These are phyloP conservation scores for Hypoxylon fragiforme DNA, from an alignment of 495 filamentous ascomycete genomes.

Conservation along the genomic window DNA sequence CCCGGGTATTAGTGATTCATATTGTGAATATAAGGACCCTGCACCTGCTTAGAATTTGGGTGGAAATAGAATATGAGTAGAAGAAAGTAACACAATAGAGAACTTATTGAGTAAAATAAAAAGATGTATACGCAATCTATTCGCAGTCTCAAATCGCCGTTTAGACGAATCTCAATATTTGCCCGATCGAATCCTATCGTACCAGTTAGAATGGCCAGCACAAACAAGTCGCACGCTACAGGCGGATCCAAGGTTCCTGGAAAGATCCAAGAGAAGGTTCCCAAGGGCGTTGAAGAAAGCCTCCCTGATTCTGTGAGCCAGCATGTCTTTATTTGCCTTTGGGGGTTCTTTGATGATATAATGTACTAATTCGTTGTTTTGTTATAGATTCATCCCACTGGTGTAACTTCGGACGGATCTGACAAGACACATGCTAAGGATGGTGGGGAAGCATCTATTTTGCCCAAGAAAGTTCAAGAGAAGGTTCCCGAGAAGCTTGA, in stretches of 20 bases:
- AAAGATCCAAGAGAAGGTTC: conserved; percentile 15
- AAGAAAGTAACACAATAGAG: not conserved
- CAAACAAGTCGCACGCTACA: conserved; percentile 22
- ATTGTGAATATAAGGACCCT: not conserved
- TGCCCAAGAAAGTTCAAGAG: conserved; percentile 28
- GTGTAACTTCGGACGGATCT: conserved; percentile 1
- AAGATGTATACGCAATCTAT: conserved; percentile 17
- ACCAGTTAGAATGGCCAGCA: conserved; percentile 12
- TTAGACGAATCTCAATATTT: not conserved
- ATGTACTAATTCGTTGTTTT: not conserved
- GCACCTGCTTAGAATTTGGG: not conserved
- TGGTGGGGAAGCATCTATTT: conserved; percentile 15
- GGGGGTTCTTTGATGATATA: not conserved
- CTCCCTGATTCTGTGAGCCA: conserved; percentile 14
- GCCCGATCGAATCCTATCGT: conserved; percentile 1
- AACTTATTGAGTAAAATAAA: not conserved
- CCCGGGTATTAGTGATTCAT: conserved; percentile 15
- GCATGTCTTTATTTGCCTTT: not conserved
- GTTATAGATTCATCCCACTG: conserved; percentile 16
- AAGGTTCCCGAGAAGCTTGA: conserved; percentile 20
- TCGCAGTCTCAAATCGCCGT: not conserved
- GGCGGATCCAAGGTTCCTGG: conserved; percentile 19
- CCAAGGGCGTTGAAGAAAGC: conserved; percentile 9
- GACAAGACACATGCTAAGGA: conserved; percentile 24
- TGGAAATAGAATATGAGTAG: conserved; percentile 8